Percentiles rank a stretch among this genome's conserved stretches.
Conservation (phyloP, 2,329 filamentous ascomycete genomes). For the Fusarium pseudocircinatum region DNA sequence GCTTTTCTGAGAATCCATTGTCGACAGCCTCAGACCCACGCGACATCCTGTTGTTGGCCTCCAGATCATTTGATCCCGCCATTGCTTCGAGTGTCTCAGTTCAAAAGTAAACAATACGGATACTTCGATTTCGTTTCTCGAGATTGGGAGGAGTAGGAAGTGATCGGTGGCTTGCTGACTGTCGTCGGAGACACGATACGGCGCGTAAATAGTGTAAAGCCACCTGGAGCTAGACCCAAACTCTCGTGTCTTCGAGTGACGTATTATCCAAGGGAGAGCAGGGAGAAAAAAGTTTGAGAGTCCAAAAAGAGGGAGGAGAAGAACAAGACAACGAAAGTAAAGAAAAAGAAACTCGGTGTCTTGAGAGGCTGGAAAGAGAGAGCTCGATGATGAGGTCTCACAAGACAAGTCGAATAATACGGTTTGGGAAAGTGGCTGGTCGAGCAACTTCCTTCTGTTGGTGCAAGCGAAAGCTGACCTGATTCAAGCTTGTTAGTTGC, state of each 20-base stretch:
- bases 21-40: neutral
- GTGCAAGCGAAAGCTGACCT: neutral
- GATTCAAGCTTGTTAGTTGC: slow-evolving; percentile 10
- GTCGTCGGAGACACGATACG: slow-evolving; percentile 3
- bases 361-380: slow-evolving; percentile 8
- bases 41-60: slow-evolving; percentile 12
- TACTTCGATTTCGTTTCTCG: neutral
- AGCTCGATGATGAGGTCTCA: slow-evolving; percentile 10
- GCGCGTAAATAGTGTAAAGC: slow-evolving; percentile 12
- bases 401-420: slow-evolving; percentile 6
- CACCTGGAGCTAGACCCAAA: slow-evolving; percentile 19
- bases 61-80: slow-evolving; percentile 21
- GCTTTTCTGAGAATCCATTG: slow-evolving; percentile 41
- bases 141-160: neutral
- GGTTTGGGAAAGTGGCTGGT: slow-evolving; percentile 21
- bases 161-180: slow-evolving; percentile 7
- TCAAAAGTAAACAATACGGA: neutral
- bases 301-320: neutral
- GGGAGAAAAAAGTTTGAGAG: neutral
- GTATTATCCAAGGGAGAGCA: neutral
- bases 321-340: neutral
- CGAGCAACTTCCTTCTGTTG: slow-evolving; percentile 5
- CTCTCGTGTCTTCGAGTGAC: slow-evolving; percentile 16
- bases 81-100: slow-evolving; percentile 15
- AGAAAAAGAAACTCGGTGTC: neutral